phyloP scores from a whole-genome alignment of 2,329 filamentous ascomycete species.

The Ophiostoma perfectum region DNA sequence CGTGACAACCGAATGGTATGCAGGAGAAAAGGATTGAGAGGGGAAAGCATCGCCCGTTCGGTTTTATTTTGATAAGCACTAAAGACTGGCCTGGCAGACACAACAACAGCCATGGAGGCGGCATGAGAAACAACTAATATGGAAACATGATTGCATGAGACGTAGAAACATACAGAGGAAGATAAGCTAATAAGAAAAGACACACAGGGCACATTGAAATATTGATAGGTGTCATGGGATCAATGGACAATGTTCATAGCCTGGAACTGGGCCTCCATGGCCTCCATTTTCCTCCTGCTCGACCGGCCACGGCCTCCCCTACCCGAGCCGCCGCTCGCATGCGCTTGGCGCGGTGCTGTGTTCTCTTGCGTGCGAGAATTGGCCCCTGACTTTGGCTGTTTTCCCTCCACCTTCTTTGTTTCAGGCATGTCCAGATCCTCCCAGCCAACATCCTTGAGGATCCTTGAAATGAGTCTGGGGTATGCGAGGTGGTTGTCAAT shows the following conservation, averaged over 20 bases:
- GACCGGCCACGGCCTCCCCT: neutral
- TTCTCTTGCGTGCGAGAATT: constrained; percentile 17
- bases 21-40: neutral
- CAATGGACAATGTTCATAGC: constrained; percentile 17
- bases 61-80: neutral
- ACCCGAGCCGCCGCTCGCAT: neutral
- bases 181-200: neutral
- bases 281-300: constrained; percentile 16
- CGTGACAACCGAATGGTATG: too few relatives aligned
- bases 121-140: neutral
- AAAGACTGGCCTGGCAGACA: too few relatives aligned
- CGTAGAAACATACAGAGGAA: neutral
- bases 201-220: neutral
- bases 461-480: constrained; percentile 58
- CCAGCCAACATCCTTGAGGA: constrained; percentile 62
- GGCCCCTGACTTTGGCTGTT: constrained; percentile 31
- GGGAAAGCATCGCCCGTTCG: neutral
- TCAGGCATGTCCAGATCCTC: constrained; percentile 54
- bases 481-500: constrained; percentile 67
- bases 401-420: constrained; percentile 33
- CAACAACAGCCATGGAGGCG: neutral
- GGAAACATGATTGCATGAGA: neutral
- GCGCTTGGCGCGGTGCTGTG: constrained; percentile 19
- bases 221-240: neutral
- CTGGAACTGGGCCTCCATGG: constrained; percentile 19